Percentiles rank a stretch among this genome's conserved stretches.
Evolutionary conservation across 2,329 filamentous ascomycete species (phyloP).

Genomic region (Arthrobotrys megalospora): DNA sequence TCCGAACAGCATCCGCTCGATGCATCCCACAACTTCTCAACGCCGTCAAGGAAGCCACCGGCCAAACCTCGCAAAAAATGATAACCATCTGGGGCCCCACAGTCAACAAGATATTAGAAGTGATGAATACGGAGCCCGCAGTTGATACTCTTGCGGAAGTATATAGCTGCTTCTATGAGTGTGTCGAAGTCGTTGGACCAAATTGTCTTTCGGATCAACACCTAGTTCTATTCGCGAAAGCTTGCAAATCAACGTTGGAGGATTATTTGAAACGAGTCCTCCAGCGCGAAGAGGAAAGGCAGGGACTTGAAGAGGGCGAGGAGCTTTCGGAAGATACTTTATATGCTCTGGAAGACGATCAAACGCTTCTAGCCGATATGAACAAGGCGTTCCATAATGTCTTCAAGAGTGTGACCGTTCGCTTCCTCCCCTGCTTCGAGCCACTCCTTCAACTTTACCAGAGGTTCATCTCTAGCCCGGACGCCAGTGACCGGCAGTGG

Average conservation of each 20-base stretch:
- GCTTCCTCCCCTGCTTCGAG: constrained; percentile 91
- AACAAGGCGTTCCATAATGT: constrained; percentile 99
- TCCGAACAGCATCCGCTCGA: constrained; percentile 93
- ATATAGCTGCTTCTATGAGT: constrained; percentile 99
- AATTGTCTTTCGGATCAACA: constrained; percentile 83
- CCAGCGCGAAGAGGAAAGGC: constrained; percentile 85
- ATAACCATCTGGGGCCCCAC: constrained; percentile 86
- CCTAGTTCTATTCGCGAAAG: constrained; percentile 89
- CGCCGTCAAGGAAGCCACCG: constrained; percentile 93
- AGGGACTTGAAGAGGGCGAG: constrained; percentile 87
- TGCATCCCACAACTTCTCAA: constrained; percentile 93
- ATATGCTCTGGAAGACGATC: constrained; percentile 95
- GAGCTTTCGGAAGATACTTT: constrained; percentile 89
- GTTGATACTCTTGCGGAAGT: constrained; percentile 98
- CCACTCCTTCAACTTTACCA: constrained; percentile 87
- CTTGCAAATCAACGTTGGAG: constrained; percentile 85
- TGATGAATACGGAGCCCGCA: constrained; percentile 87
- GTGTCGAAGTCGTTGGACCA: constrained; percentile 91
- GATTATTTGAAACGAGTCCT: constrained; percentile 92
- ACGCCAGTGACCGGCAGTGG: constrained; percentile 96
- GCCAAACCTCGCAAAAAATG: constrained; percentile 83
- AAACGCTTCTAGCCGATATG: constrained; percentile 97
- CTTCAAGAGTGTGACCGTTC: constrained; percentile 92
- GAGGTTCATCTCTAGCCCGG: constrained; percentile 82
- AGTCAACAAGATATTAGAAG: constrained; percentile 91